Evolutionary conservation across 345 rosid species (phyloP).

Genomic region (Kernera saxatilis): DNA sequence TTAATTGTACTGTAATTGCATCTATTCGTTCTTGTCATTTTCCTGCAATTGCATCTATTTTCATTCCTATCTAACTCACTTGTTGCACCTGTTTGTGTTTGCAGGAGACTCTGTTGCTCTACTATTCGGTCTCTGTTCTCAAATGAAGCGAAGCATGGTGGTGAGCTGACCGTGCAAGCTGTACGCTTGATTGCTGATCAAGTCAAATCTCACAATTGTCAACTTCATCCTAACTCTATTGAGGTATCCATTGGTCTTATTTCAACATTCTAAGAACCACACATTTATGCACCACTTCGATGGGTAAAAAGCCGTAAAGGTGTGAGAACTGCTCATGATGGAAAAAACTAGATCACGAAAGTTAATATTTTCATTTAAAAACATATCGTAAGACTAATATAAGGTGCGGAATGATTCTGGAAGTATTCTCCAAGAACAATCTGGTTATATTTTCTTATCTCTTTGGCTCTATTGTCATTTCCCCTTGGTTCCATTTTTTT

Average conservation of each 20-base stretch:
- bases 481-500: background rate
- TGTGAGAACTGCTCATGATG: background rate
- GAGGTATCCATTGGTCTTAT: constrained; percentile 43
- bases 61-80: background rate
- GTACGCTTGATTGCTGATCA: constrained; percentile 74
- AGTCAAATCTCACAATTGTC: constrained; percentile 74
- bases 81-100: constrained; percentile 15
- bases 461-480: constrained; percentile 5
- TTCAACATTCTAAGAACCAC: constrained; percentile 6
- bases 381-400: background rate
- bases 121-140: constrained; percentile 71
- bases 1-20: background rate
- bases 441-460: background rate
- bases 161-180: constrained; percentile 77
- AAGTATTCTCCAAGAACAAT: background rate
- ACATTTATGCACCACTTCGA: background rate
- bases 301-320: background rate
- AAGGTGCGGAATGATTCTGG: background rate
- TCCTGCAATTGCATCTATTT: background rate
- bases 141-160: constrained; percentile 84
- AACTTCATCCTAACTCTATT: constrained; percentile 81
- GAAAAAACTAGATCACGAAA: background rate
- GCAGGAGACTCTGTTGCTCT: constrained; percentile 78
- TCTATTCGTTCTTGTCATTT: background rate
- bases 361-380: background rate